Base-by-base conservation (phyloP, 2,329 filamentous ascomycete species). In the Ambrosiella xylebori region DNA sequence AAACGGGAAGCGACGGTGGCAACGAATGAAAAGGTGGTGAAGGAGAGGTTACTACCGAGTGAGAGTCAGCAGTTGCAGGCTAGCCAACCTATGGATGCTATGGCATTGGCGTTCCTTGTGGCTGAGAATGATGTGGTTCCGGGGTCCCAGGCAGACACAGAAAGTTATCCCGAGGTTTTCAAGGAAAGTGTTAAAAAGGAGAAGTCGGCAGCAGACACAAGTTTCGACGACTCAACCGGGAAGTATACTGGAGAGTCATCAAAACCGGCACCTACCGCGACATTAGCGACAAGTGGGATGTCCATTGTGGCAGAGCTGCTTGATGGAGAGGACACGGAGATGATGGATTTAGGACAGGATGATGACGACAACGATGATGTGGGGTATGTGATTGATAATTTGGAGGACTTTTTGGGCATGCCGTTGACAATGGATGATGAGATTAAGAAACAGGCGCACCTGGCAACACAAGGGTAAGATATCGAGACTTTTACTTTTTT, bases 31-130 rank as follows among this genome's bases (percentile, higher is more conserved):
- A 38, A 37, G 37, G 39, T 45, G 38, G n/a, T 8, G 13, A 40
- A 17, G 39, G 40, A 54, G 39, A 57, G 65, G 12, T 63, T 76
- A 1, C 63, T 75, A 1, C 73, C 72, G 3, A 71, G 69, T 15
- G 68, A 66, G 11, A 76, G 72, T 4, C 74, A 76, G 61, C 70
- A 69, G 61, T 65, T 59, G 9, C 66, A 65, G 11, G 62, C 66
- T 40, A 77, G 73, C 38, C 71, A 73, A 6, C 64, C 64, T 0
- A 61, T 74, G 13, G 69, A 67, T 57, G 75, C 73, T 6, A 76
- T 77, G 72, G 75, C 75, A 0, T 68, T 74, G 60, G 72, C 73
- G 6, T 79, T 78, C 60, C 65, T 71, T 36, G 65, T 69, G n/a
- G 75, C 73, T 5, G 75, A 78, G 61, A 57, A 60, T 60, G 59